Evolutionary conservation across 73 alveolate species (phyloP), one percentile per base, ranked within the genome.

Genomic region (Paraurostyla sp.): DNA sequence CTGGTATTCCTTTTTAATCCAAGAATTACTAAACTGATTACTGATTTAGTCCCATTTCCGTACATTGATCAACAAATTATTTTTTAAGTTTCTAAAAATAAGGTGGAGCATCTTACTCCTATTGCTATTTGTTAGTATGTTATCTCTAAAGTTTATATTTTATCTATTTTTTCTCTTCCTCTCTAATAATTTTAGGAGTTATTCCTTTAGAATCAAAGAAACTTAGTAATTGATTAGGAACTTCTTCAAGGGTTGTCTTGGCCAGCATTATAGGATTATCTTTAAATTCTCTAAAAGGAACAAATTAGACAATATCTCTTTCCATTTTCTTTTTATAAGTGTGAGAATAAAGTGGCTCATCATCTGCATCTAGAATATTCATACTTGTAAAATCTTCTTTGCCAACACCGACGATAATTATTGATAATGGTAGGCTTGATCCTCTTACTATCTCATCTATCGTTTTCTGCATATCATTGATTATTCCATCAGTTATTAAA

Each of bases 341-440:
- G 71, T 91, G 48, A 60, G 95, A 92, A 82, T 54, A 85, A 36
- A 98, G 89, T 54, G 97, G 97, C 78, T 88, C 91, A 33, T 94
- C 99, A 92, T 94, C 99, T 0, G 98, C 98, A 87, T 98, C 99
- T 68, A 97, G 84, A 0, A 78, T 76, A 36, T 93, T 93, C 99
- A 98, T 98, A 48, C 86, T 93, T 2, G 92, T 36, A 89, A 98
- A 98, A 83, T 97, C 98, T 20, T 93, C 98, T 23, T 93, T 85
- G 0, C 99, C 99, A 29, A 98, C 96, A 32, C 99, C 99, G 30
- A 98, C 97, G 65, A 98, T 96, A 54, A 98, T 93, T 27, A 97
- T 97, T 46, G 97, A 82, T 30, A 98, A 65, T 51, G 99, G 99
- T 36, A 94, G 89, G 38, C 85, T 76, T 29, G 98, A 91, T 1